phyloP scores from a whole-genome alignment of 2,329 filamentous ascomycete species.

The Boeremia exigua region DNA sequence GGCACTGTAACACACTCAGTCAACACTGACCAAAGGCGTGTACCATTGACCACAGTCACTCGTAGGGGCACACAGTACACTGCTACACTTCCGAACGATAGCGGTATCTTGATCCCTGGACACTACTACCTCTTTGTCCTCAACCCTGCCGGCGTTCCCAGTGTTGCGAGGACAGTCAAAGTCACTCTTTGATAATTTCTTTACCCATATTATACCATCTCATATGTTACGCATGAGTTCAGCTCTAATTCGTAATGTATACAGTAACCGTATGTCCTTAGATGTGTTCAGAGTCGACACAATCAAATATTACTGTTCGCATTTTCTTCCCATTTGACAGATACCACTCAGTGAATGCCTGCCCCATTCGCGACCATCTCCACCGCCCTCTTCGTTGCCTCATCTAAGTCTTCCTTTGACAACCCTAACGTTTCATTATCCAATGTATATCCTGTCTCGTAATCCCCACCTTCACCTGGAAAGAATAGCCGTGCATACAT shows the following conservation, averaged over 20 bases:
- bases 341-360: background rate
- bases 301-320: too few species aligned
- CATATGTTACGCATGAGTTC: background rate
- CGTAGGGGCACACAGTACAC: slow-evolving; percentile 15
- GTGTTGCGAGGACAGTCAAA: slow-evolving; percentile 29
- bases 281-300: too few species aligned
- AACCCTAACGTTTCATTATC: slow-evolving; percentile 64
- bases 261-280: background rate
- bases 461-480: slow-evolving; percentile 22
- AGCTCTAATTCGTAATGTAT: background rate
- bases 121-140: slow-evolving; percentile 34
- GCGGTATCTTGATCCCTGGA: slow-evolving; percentile 32
- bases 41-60: slow-evolving; percentile 24
- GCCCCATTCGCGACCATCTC: slow-evolving; percentile 48
- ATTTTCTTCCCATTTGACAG: background rate
- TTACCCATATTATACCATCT: background rate
- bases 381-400: slow-evolving; percentile 60
- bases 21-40: slow-evolving; percentile 37
- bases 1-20: slow-evolving; percentile 39
- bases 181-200: slow-evolving; percentile 14
- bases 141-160: slow-evolving; percentile 27
- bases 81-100: slow-evolving; percentile 29
- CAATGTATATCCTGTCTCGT: slow-evolving; percentile 19
- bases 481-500: slow-evolving; percentile 50
- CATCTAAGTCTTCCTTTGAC: slow-evolving; percentile 65